Conservation (phyloP, 371 early-diverging fungal species). For the Conidiobolus incongruus region DNA sequence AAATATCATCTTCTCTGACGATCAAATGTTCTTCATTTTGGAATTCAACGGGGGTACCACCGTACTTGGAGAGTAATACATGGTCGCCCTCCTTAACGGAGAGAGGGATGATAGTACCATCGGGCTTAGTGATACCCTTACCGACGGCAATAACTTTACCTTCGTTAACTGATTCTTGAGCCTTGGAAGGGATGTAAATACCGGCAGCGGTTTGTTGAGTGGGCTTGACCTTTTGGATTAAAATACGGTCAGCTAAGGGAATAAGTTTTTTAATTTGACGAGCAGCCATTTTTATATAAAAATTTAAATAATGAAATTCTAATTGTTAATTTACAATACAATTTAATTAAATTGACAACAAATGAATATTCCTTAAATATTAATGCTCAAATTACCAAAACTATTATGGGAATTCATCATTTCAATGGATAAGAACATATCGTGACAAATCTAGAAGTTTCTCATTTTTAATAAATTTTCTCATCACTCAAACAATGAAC, state of each 20-base stretch:
- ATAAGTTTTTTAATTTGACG: slow-evolving; percentile 18
- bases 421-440: no score
- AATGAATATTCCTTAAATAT: no score
- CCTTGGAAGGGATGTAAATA: slow-evolving; percentile 90
- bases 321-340: no score
- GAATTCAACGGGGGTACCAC: slow-evolving; percentile 82
- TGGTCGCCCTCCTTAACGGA: slow-evolving; percentile 77
- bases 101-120: slow-evolving; percentile 60
- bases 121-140: slow-evolving; percentile 67
- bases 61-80: slow-evolving; percentile 84
- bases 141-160: slow-evolving; percentile 86
- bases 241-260: slow-evolving; percentile 92
- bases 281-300: neutral
- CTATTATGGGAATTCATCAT: no score
- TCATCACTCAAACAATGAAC: no score
- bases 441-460: no score
- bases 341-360: no score
- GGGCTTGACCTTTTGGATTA: slow-evolving; percentile 89
- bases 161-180: slow-evolving; percentile 87
- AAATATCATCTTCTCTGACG: no score
- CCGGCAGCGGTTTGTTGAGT: slow-evolving; percentile 68
- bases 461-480: no score
- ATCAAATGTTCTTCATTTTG: slow-evolving; percentile 27
- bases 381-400: no score
- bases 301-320: no score